Conservation (phyloP, 164 flowering plant genomes). For the Nymphaea colorata region DNA sequence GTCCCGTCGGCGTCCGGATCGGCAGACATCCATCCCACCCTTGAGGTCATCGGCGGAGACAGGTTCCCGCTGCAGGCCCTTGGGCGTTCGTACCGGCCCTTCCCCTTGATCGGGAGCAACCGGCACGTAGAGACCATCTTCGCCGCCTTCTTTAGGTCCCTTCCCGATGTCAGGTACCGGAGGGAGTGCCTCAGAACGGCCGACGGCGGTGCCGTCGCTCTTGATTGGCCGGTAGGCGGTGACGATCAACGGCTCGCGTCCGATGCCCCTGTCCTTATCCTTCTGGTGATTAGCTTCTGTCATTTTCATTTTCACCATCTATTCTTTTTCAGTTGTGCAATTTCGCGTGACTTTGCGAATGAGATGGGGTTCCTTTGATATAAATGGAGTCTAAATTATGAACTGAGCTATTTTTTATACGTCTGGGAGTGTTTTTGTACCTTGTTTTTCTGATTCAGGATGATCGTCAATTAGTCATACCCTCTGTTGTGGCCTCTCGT, state of each 20-base stretch:
- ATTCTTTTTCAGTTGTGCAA: neutral
- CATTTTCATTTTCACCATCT: neutral
- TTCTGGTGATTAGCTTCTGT: slow-evolving; percentile 36
- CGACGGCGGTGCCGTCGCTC: slow-evolving; percentile 65
- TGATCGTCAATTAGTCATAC: too few relatives aligned
- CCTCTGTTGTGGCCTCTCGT: too few relatives aligned
- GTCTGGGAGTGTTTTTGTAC: too few relatives aligned
- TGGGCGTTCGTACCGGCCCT: slow-evolving; percentile 46
- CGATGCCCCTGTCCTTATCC: slow-evolving; percentile 63
- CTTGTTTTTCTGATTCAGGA: too few relatives aligned
- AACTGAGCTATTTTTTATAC: too few relatives aligned
- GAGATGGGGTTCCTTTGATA: too few relatives aligned
- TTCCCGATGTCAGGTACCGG: slow-evolving; percentile 48
- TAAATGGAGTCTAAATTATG: too few relatives aligned
- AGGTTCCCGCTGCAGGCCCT: slow-evolving; percentile 29
- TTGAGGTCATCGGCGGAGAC: slow-evolving; percentile 51
- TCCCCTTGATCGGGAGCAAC: slow-evolving; percentile 52
- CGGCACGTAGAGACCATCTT: slow-evolving; percentile 87
- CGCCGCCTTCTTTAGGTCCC: slow-evolving; percentile 60
- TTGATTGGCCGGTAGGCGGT: slow-evolving; percentile 88
- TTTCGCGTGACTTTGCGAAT: too few relatives aligned
- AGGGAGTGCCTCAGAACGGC: slow-evolving; percentile 67
- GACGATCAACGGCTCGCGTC: slow-evolving; percentile 23
- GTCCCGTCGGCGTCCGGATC: neutral
- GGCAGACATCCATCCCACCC: slow-evolving; percentile 20